These are phyloP conservation scores for Kickxella alabastrina DNA, from an alignment of 192 early-diverging fungal species.

Conservation along the genomic window DNA sequence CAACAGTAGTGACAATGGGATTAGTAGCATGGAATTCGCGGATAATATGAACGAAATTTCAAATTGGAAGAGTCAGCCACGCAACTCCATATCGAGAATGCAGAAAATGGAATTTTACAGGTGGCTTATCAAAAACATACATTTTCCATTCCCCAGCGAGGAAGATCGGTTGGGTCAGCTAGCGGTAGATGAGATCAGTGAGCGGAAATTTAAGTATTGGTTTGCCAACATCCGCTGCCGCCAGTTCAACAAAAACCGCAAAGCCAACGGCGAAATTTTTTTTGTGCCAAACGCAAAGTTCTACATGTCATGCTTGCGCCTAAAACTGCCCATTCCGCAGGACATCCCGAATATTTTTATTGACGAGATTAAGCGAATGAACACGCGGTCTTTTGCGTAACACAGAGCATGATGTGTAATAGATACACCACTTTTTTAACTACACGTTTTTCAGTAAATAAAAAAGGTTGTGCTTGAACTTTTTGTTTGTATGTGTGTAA, in stretches of 20 bases:
- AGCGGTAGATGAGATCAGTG: conserved; percentile 13
- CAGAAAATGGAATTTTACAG: conserved; percentile 29
- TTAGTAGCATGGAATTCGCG: background rate
- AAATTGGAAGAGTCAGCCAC: conserved; percentile 30
- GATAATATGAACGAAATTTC: background rate
- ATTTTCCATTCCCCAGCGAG: conserved; percentile 27
- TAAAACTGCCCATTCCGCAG: conserved; percentile 13
- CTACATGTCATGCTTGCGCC: conserved; percentile 28
- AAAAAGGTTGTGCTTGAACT: too few relatives aligned
- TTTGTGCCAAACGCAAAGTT: conserved; percentile 44
- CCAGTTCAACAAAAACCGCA: conserved; percentile 30
- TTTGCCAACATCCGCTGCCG: conserved; percentile 46
- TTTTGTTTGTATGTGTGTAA: too few relatives aligned
- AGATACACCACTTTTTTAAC: too few relatives aligned
- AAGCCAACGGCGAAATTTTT: conserved; percentile 12
- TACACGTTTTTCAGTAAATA: too few relatives aligned
- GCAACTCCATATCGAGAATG: conserved; percentile 28
- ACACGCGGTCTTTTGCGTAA: background rate
- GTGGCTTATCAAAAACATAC: conserved; percentile 28
- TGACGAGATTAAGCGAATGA: conserved; percentile 10
- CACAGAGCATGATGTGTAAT: too few relatives aligned
- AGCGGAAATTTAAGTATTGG: conserved; percentile 42
- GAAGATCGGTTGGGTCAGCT: conserved; percentile 18
- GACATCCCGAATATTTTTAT: conserved; percentile 14
- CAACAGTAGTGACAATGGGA: background rate